Base-by-base conservation (phyloP, 306 rosid genomes). In the Lupinus albus region DNA sequence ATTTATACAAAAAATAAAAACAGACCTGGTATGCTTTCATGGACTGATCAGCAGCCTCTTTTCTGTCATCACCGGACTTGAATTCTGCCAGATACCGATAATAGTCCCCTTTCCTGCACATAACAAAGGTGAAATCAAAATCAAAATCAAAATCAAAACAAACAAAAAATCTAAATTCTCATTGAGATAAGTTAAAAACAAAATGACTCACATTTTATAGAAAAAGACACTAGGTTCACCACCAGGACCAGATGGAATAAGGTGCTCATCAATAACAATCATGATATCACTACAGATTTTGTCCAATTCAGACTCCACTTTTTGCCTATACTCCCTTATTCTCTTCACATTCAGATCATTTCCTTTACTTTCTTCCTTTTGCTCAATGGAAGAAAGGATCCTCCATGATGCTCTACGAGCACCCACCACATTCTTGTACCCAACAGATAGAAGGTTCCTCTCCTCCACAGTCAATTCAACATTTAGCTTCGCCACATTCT, bases 351-450 rank as follows among this genome's bases (percentile, higher is more conserved):
- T 79, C 57, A 54, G 69, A 45, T 76, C 89, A 65, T 84, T 73
- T 47, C 89, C 84, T 51, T 73, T 84, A 11, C 77, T 17, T 44
- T 84, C 89, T 82, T 84, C 86, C 76, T 81, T 79, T 70, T 79
- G 86, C 77, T 84, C 86, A 28, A 84, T 76, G 13, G 89, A 84
- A 6, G 86, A 84, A 11, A 84, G 70, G 10, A 84, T 81, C 80
- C 89, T 84, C 89, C 89, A 84, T 5, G 89, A 84, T 25, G 89
- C 89, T 59, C 89, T 76, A 41, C 84, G 84, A 70, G 86, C 86
- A 36, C 86, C 89, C 6, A 84, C 81, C 12, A 81, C 82, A 16
- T 81, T 81, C 77, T 81, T 84, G 83, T 76, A 84, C 55, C 86
- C 86, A 14, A 84, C 84, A 7, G 86, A 84, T 0, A 84, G 77